Conservation (phyloP, 106 monocot species). For the Hemerocallis citrina region DNA sequence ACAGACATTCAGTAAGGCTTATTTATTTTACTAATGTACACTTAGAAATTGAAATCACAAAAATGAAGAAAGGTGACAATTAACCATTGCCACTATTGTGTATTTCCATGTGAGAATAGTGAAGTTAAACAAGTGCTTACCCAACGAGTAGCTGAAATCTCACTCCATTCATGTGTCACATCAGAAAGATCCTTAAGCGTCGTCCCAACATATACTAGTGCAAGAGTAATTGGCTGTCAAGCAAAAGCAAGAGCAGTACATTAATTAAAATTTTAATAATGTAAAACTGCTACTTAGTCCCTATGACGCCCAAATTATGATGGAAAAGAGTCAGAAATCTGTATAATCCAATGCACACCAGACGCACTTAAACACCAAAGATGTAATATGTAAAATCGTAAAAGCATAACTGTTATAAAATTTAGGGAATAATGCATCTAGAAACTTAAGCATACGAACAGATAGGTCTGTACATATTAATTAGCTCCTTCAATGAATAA, state of each 20-base stretch:
- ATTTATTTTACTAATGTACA: neutral
- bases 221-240: constrained; percentile 83
- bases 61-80: neutral
- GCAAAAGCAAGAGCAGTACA: neutral
- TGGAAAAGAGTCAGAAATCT: too few relatives aligned
- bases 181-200: constrained; percentile 96
- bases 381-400: too few relatives aligned
- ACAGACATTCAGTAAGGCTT: neutral
- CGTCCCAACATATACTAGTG: constrained; percentile 85
- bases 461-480: too few relatives aligned
- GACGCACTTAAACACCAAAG: too few relatives aligned
- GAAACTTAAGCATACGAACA: too few relatives aligned
- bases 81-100: neutral
- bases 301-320: too few relatives aligned
- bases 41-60: neutral
- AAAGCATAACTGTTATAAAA: too few relatives aligned
- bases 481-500: too few relatives aligned
- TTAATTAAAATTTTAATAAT: neutral
- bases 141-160: constrained; percentile 76
- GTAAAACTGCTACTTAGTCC: too few relatives aligned
- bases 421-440: too few relatives aligned
- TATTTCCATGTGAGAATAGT: neutral
- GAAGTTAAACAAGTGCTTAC: constrained; percentile 25
- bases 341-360: too few relatives aligned
- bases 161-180: constrained; percentile 96